Conservation (phyloP, 2,329 filamentous ascomycete genomes). For the Diaporthe eres region DNA sequence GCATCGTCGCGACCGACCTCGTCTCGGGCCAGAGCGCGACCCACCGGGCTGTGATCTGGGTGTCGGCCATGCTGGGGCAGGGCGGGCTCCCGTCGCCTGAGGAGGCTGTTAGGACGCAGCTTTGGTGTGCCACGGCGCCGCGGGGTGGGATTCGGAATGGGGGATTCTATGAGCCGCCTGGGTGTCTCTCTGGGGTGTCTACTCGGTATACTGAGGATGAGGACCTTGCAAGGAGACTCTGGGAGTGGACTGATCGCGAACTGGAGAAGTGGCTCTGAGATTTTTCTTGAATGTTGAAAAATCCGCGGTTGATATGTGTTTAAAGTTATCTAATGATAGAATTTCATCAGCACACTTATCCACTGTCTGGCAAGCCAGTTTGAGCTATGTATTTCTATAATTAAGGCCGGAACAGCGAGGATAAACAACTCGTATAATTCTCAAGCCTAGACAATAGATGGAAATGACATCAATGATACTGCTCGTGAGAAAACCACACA, state of each 20-base stretch:
- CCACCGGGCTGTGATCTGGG: not conserved
- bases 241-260: not conserved
- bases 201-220: not conserved
- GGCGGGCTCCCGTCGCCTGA: not conserved
- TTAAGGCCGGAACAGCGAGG: accelerated
- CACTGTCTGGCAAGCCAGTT: no score
- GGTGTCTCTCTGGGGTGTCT: not conserved
- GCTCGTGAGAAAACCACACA: not conserved
- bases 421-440: no score
- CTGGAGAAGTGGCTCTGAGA: not conserved
- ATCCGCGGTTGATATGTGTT: not conserved
- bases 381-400: no score
- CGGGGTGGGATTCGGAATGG: not conserved
- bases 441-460: no score
- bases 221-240: not conserved
- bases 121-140: not conserved
- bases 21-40: not conserved
- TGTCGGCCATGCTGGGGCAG: not conserved
- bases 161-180: not conserved
- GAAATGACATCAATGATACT: not conserved
- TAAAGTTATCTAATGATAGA: not conserved
- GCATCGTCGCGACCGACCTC: constrained; percentile 54
- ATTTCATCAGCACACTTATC: no score
- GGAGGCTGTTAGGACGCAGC: not conserved
- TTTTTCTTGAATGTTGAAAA: not conserved